Evolutionary conservation across 805 yeast species (phyloP), one percentile per base, ranked within the genome.

Genomic region (Barnettozyma pratensis): DNA sequence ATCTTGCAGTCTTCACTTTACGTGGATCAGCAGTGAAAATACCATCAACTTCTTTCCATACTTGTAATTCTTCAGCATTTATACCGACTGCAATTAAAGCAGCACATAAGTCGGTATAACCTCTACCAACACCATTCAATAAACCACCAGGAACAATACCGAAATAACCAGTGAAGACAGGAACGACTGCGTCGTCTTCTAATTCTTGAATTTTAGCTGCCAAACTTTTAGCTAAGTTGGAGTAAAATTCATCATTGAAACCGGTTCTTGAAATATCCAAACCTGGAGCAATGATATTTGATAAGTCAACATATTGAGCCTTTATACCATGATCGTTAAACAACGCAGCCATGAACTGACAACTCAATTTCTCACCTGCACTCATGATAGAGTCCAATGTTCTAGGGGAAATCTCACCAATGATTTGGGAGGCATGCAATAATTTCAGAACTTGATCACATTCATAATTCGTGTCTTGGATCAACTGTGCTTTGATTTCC

Each of bases 1-100:
- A 73, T 58, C 96, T 76, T 4, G 99, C 99, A 48, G 80, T 81
- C 36, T 90, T 85, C 30, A 94, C 98, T 60, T 94, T 94, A 52
- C 99, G 76, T 38, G 99, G 99, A 65, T 94, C 99, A 3, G 99
- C 99, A 0, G 98, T 91, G 73, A 94, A 94, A 37, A 94, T 94
- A 59, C 99, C 99, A 65, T 94, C 99, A 45, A 94, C 99, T 72
- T 94, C 99, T 61, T 94, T 94, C 99, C 99, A 94, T 44, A 94
- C 88, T 71, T 94, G 99, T 53, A 94, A 75, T 69, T 94, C 99
- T 41, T 89, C 95, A 5, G 98, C 97, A 53, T 76, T 80, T 44
- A 85, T 69, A 1, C 97, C 99, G 30, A 94, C 98, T 0, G 99
- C 97, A 37, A 90, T 79, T 61, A 94, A 75, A 1, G 98, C 99